phyloP scores from a whole-genome alignment of 2,329 filamentous ascomycete species.

The Aspergillus pseudoglaucus region DNA sequence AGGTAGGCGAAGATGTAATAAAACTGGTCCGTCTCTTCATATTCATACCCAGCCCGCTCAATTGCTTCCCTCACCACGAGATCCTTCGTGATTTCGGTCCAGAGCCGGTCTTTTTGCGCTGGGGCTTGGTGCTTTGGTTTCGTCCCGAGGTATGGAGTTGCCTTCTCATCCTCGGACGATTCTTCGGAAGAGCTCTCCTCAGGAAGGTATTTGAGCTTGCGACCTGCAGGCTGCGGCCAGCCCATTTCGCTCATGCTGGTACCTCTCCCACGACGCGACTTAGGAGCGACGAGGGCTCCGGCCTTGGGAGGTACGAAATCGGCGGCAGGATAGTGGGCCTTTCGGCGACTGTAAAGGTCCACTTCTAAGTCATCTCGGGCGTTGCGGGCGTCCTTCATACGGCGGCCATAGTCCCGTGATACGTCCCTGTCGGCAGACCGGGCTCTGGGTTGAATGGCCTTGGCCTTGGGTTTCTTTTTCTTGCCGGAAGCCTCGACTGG shows the following conservation, averaged over 20 bases:
- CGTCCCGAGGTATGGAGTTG: slow-evolving; percentile 32
- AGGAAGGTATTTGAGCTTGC: neutral
- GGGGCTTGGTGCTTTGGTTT: slow-evolving; percentile 22
- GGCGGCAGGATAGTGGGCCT: too few species aligned
- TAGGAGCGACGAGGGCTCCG: neutral
- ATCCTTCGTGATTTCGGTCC: slow-evolving; percentile 97
- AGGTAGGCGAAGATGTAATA: slow-evolving; percentile 93
- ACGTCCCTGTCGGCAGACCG: neutral
- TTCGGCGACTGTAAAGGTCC: neutral
- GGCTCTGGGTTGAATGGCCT: neutral
- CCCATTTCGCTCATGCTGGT: neutral
- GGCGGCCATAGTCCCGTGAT: neutral
- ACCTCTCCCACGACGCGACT: neutral
- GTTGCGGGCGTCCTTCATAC: neutral
- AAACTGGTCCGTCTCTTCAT: slow-evolving; percentile 80
- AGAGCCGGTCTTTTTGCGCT: slow-evolving; percentile 55
- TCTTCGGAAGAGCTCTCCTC: slow-evolving; percentile 30
- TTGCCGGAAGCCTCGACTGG: neutral
- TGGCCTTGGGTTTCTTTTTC: neutral
- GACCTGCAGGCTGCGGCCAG: neutral
- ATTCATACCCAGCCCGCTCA: slow-evolving; percentile 75
- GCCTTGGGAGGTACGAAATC: neutral
- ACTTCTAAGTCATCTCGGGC: neutral
- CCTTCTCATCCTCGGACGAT: slow-evolving; percentile 46
- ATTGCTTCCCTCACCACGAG: slow-evolving; percentile 82